Percentiles rank a stretch among this genome's conserved stretches.
Conservation (phyloP, 2,329 filamentous ascomycete genomes). For the Cylindrodendrum hubeiense region DNA sequence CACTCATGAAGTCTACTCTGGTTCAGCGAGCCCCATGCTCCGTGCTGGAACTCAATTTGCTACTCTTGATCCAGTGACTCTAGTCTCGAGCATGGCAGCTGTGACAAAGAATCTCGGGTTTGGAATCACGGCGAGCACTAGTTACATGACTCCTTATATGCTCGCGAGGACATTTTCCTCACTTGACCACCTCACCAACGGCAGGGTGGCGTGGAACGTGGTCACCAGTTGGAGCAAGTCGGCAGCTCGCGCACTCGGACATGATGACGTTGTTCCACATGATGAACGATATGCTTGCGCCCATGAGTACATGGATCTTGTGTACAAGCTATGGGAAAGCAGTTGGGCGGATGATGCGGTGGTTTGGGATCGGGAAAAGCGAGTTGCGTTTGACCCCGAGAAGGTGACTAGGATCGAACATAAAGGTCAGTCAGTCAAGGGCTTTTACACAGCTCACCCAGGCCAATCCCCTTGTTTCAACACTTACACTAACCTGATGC, state of each 20-base stretch:
- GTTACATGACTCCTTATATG: constrained; percentile 76
- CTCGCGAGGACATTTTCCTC: constrained; percentile 72
- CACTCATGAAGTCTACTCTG: too few relatives aligned
- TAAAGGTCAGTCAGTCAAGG: too few relatives aligned
- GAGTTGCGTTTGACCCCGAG: constrained; percentile 49
- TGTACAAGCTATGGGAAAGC: constrained; percentile 65
- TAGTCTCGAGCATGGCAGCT: constrained; percentile 57
- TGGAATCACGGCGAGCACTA: constrained; percentile 43
- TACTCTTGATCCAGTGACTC: too few relatives aligned
- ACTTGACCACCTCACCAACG: constrained; percentile 72
- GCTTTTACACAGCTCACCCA: too few relatives aligned
- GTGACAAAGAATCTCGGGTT: constrained; percentile 49
- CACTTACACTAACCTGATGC: too few relatives aligned
- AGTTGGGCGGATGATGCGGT: constrained; percentile 59
- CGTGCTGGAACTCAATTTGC: too few relatives aligned
- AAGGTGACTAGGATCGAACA: constrained; percentile 53
- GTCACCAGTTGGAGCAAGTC: constrained; percentile 77
- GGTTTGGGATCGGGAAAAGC: constrained; percentile 34
- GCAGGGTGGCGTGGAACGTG: constrained; percentile 69
- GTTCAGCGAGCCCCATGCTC: too few relatives aligned
- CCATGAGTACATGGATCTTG: constrained; percentile 20
- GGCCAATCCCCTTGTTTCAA: too few relatives aligned
- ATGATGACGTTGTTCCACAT: constrained; percentile 55
- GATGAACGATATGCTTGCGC: constrained; percentile 29
- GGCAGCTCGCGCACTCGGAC: constrained; percentile 72